A percentile compares a stretch with the other conserved stretches of the same genome.
Evolutionary conservation across 225 moss, liverwort and hornwort genomes (phyloP).

Genomic region (Asterella californica): DNA sequence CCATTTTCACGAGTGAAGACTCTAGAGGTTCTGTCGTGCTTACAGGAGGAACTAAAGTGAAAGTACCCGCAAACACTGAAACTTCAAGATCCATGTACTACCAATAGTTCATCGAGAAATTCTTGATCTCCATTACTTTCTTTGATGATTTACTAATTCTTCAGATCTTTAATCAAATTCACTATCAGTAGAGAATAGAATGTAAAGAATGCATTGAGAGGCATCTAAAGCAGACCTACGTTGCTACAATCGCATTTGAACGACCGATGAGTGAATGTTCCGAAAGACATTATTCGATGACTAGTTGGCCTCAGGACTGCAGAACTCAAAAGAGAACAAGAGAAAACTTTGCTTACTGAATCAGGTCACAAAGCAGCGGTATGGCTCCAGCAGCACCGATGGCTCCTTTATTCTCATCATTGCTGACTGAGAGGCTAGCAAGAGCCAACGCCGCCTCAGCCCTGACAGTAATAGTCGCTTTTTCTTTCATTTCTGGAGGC

Average conservation of each 20-base stretch:
- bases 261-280: not conserved
- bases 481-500: constrained; percentile 61
- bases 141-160: too few relatives aligned
- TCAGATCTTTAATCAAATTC: too few relatives aligned
- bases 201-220: too few relatives aligned
- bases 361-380: constrained; percentile 69
- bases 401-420: constrained; percentile 60
- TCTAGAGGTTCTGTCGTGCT: not conserved
- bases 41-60: not conserved
- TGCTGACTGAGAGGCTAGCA: constrained; percentile 61
- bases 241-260: not conserved
- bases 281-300: too few relatives aligned
- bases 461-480: constrained; percentile 69
- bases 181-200: too few relatives aligned
- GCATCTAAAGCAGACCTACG: too few relatives aligned
- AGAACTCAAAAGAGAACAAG: not conserved
- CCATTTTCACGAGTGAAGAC: not conserved
- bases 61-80: too few relatives aligned
- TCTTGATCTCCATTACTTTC: too few relatives aligned
- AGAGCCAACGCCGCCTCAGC: constrained; percentile 75
- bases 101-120: too few relatives aligned
- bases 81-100: too few relatives aligned
- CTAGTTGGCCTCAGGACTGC: not conserved
- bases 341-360: constrained; percentile 49
- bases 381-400: constrained; percentile 64